Base-by-base conservation (phyloP, 306 rosid species). In the Vigna hirtella region DNA sequence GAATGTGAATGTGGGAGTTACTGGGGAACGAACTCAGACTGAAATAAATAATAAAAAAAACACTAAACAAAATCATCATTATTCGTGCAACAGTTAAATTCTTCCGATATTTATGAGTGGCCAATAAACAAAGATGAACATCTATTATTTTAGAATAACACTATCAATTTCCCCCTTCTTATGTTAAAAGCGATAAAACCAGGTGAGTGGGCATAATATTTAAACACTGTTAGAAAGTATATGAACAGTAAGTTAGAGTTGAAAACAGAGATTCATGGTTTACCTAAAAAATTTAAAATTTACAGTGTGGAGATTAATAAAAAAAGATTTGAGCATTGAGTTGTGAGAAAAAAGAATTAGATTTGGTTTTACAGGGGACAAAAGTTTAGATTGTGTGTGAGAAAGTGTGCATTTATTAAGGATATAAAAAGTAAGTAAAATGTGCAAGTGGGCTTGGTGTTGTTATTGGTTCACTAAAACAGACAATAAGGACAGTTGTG, bases 1-100 rank as follows among this genome's bases (percentile, higher is more conserved):
- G 83, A 73, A 83, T 72, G 86, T 82, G 83, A 73, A 36, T 78
- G 67, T 70, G 48, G 32, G 51, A 43, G 55, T 67, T 11, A 42
- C 38, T 66, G 72, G 72, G 53, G 47, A 26, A 32, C 36, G 47
- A 42, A 66, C 52, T 17, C 53, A 5, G 8, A 38, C n/a, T 38
- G 17, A 64, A 36, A 64, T 36, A 34, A 34, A 30, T 30, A 30
- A 30, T 30, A 36, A 2, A 34, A 63, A 1, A 40, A 8, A 56
- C 38, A 42, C 18, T 10, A 65, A 65, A 40, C 70, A 65, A 65
- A 65, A 9, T 80, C 64, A 7, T 34, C 68, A 32, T 32, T 58
- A 58, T 52, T 47, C 71, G 16, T 75, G 51, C 40, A 71, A 38
- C 14, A 32, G 20, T 40, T 73, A 5, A 50, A 6, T 28, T n/a